These are phyloP conservation scores for Agrostemma githago DNA, from an alignment of 148 eudicot genomes.

Conservation along the genomic window DNA sequence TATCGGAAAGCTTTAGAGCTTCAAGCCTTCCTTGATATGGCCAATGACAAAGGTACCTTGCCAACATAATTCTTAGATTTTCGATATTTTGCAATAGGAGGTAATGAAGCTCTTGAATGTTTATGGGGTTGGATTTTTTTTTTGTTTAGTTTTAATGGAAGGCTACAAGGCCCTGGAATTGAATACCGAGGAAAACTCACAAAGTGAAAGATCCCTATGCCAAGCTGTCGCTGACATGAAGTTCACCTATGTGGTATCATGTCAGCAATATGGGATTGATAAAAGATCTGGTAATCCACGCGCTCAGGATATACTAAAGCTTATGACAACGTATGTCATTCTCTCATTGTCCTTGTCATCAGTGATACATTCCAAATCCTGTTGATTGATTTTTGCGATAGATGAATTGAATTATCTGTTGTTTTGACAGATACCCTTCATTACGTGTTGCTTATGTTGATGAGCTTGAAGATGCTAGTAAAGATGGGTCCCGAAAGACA, in stretches of 20 bases:
- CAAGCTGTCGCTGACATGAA: constrained; percentile 99
- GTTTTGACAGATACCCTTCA: constrained; percentile 71
- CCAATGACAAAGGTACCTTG: constrained; percentile 67
- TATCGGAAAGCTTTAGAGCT: constrained; percentile 94
- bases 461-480: constrained; percentile 85
- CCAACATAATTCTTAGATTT: background rate
- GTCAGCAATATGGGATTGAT: constrained; percentile 88
- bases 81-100: background rate
- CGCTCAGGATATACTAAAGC: constrained; percentile 84
- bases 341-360: background rate
- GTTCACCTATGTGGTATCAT: constrained; percentile 92
- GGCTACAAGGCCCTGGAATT: constrained; percentile 92
- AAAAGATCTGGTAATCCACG: constrained; percentile 74
- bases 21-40: constrained; percentile 99
- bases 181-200: constrained; percentile 66
- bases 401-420: background rate
- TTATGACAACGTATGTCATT: constrained; percentile 68
- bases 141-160: constrained; percentile 65
- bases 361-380: background rate
- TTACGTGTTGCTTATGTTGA: constrained; percentile 98
- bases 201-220: constrained; percentile 84
- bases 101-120: constrained; percentile 1
- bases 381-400: background rate
- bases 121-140: background rate
- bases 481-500: constrained; percentile 51